These are phyloP conservation scores for Avena eriantha DNA, from an alignment of 176 grass and related monocot species.

Conservation along the genomic window DNA sequence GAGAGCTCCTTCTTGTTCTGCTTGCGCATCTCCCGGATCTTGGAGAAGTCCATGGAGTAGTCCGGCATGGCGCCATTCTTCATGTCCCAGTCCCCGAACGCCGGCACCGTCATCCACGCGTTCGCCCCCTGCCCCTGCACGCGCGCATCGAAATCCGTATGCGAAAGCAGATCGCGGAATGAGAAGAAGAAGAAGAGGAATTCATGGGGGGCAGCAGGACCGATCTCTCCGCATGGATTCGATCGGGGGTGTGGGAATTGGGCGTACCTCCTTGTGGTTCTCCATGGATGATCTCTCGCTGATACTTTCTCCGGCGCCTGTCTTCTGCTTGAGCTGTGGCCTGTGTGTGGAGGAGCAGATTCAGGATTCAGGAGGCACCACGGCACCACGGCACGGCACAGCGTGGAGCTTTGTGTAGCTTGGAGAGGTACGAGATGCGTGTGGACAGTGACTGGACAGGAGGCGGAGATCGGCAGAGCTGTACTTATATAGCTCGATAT, in stretches of 20 bases:
- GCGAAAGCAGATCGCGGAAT: not conserved
- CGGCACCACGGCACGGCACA: slow-evolving; percentile 25
- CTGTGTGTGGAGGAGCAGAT: slow-evolving; percentile 30
- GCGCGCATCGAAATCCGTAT: not conserved
- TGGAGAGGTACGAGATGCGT: not conserved
- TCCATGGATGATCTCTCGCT: slow-evolving; percentile 58
- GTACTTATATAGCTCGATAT: slow-evolving; percentile 47
- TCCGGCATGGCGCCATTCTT: slow-evolving; percentile 92
- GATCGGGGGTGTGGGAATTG: not conserved
- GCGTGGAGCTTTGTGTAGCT: slow-evolving; percentile 45
- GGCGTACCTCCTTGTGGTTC: slow-evolving; percentile 65
- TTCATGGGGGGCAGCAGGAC: not conserved
- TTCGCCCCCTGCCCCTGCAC: slow-evolving; percentile 39
- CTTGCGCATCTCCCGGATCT: slow-evolving; percentile 95
- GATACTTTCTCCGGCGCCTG: not conserved
- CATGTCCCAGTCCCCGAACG: slow-evolving; percentile 94
- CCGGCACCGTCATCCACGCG: slow-evolving; percentile 86
- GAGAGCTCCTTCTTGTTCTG: slow-evolving; percentile 98
- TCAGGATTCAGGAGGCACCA: slow-evolving; percentile 14
- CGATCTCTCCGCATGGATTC: not conserved
- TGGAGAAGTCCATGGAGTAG: slow-evolving; percentile 99
- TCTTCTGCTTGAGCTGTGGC: not conserved
- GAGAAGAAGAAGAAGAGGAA: not conserved
- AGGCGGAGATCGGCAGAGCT: slow-evolving; percentile 18
- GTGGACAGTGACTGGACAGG: slow-evolving; percentile 20